Conservation (phyloP, 2,329 filamentous ascomycete species). For the Aotearoamyces nothofagi region DNA sequence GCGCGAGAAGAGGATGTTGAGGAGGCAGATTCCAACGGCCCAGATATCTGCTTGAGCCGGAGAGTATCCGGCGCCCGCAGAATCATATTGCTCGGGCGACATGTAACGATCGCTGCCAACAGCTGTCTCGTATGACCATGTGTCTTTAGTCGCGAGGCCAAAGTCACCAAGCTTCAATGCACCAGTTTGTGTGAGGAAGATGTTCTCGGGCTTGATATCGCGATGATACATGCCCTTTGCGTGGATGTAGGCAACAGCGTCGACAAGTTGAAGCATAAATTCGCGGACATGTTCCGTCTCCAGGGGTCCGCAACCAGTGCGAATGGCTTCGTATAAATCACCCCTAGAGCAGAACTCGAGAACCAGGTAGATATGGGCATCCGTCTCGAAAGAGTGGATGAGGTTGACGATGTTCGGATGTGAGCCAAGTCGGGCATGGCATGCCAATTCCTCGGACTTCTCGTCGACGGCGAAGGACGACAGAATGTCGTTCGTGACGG, state of each 20-base stretch:
- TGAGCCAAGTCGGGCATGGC: slow-evolving; percentile 62
- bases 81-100: slow-evolving; percentile 96
- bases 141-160: slow-evolving; percentile 76
- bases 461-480: slow-evolving; percentile 63
- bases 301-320: slow-evolving; percentile 69
- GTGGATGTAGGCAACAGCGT: slow-evolving; percentile 83
- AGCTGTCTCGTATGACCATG: slow-evolving; percentile 82
- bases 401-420: slow-evolving; percentile 94
- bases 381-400: slow-evolving; percentile 80
- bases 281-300: slow-evolving; percentile 94
- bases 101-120: slow-evolving; percentile 98
- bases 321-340: slow-evolving; percentile 94
- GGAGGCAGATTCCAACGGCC: slow-evolving; percentile 90
- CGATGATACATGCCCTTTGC: slow-evolving; percentile 84
- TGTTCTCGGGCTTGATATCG: slow-evolving; percentile 99
- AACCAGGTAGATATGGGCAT: slow-evolving; percentile 79
- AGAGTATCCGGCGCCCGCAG: slow-evolving; percentile 73
- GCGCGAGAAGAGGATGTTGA: slow-evolving; percentile 92
- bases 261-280: slow-evolving; percentile 91
- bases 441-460: slow-evolving; percentile 62
- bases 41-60: slow-evolving; percentile 90
- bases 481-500: slow-evolving; percentile 40
- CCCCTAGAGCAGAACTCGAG: slow-evolving; percentile 92
- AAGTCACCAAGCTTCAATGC: slow-evolving; percentile 96
- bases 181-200: slow-evolving; percentile 77